Conservation (phyloP, 2,329 filamentous ascomycete species). For the Colletotrichum lupini region DNA sequence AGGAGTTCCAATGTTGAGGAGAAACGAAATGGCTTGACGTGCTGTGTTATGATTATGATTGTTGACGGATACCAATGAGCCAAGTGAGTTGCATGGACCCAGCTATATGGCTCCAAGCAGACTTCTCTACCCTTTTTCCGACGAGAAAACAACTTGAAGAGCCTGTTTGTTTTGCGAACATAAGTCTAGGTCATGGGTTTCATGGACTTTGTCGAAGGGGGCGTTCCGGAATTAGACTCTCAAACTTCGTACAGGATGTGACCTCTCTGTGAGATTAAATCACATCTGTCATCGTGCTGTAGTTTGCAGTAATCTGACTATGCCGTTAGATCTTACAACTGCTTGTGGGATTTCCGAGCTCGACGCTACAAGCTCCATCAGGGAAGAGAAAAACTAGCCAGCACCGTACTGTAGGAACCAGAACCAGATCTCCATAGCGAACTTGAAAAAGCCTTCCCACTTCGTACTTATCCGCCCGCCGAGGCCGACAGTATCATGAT, state of each 20-base stretch:
- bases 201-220: no score
- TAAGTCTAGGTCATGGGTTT: no score
- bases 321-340: neutral
- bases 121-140: no score
- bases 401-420: neutral
- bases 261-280: neutral
- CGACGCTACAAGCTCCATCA: neutral
- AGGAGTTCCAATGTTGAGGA: no score
- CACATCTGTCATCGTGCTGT: conserved; percentile 4
- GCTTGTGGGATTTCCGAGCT: neutral
- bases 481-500: neutral
- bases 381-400: neutral
- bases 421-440: neutral
- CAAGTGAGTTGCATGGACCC: no score
- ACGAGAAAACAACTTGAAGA: no score
- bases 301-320: neutral
- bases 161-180: no score
- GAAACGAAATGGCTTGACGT: no score
- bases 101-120: no score
- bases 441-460: neutral
- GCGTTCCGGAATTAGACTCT: neutral
- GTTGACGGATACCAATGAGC: no score
- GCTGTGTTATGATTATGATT: no score
- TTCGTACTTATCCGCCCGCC: neutral
- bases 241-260: neutral